Percentiles rank a stretch among this genome's conserved stretches.
phyloP scores from a whole-genome alignment of 2,329 filamentous ascomycete genomes.

The Diaporthe humulicola region DNA sequence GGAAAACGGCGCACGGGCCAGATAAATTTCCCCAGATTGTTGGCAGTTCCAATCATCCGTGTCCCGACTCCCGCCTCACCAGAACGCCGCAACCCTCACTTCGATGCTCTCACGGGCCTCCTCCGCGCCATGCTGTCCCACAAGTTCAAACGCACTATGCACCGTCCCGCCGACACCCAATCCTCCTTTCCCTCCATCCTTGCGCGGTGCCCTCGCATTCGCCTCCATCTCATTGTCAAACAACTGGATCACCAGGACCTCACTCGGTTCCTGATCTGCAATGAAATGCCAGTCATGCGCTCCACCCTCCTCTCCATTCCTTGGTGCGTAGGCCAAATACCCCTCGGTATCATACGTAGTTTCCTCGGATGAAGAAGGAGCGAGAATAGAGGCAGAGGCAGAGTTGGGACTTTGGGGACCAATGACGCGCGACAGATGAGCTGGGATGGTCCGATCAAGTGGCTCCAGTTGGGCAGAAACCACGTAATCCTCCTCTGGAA shows the following conservation, averaged over 20 bases:
- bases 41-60: too few species aligned
- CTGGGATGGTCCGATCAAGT: background rate
- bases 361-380: background rate
- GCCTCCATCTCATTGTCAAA: conserved; percentile 42
- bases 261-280: conserved; percentile 40
- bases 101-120: background rate
- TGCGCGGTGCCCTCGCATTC: background rate
- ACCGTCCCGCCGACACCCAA: background rate
- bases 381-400: background rate
- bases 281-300: conserved; percentile 43
- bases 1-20: too few species aligned
- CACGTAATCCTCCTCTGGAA: conserved; percentile 39
- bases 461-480: conserved; percentile 17
- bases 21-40: too few species aligned
- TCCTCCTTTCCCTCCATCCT: background rate
- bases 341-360: conserved; percentile 33
- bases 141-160: background rate
- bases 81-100: background rate
- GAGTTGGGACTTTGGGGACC: background rate
- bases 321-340: conserved; percentile 1
- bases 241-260: conserved; percentile 42
- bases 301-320: conserved; percentile 34
- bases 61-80: background rate
- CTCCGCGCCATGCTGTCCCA: background rate
- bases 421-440: background rate